phyloP scores from a whole-genome alignment of 2,329 filamentous ascomycete species.

The Decorospora gaudefroyi region DNA sequence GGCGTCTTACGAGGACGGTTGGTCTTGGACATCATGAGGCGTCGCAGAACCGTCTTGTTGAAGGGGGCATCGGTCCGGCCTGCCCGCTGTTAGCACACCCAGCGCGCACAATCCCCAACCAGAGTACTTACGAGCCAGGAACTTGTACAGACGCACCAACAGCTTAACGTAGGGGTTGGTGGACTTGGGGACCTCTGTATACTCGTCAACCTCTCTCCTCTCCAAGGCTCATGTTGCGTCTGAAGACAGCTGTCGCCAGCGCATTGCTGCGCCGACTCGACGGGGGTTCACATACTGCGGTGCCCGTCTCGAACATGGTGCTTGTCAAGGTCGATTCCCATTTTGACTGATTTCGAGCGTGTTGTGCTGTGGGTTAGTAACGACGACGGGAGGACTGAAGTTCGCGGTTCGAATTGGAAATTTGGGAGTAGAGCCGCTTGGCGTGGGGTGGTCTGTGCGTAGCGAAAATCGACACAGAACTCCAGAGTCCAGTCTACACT shows the following conservation, averaged over 20 bases:
- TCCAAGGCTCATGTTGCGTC: conserved; percentile 47
- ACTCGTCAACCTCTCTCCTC: conserved; percentile 45
- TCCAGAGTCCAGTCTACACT: background rate
- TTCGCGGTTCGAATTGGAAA: conserved; percentile 23
- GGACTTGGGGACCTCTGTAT: conserved; percentile 68
- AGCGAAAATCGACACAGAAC: conserved; percentile 3
- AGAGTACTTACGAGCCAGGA: conserved; percentile 80
- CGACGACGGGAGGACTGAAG: conserved; percentile 16
- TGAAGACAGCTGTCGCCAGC: conserved; percentile 47
- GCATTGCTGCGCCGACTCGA: conserved; percentile 48
- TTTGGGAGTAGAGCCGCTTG: conserved; percentile 20
- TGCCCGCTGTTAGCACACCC: conserved; percentile 50
- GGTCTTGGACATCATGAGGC: conserved; percentile 98
- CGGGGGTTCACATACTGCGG: conserved; percentile 59
- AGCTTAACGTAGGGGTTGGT: conserved; percentile 98
- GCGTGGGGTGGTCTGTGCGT: conserved; percentile 13
- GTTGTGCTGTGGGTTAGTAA: conserved; percentile 44
- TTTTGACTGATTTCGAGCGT: conserved; percentile 44
- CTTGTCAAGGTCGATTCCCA: conserved; percentile 56
- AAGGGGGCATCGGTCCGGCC: conserved; percentile 95
- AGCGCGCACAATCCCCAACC: conserved; percentile 8
- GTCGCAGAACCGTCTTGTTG: conserved; percentile 98
- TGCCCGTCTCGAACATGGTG: conserved; percentile 70
- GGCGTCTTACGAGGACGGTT: conserved; percentile 66
- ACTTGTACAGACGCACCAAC: conserved; percentile 97